These are phyloP conservation scores for Pleurotus pulmonarius DNA, from an alignment of 768 basidiomycete species.

Conservation along the genomic window DNA sequence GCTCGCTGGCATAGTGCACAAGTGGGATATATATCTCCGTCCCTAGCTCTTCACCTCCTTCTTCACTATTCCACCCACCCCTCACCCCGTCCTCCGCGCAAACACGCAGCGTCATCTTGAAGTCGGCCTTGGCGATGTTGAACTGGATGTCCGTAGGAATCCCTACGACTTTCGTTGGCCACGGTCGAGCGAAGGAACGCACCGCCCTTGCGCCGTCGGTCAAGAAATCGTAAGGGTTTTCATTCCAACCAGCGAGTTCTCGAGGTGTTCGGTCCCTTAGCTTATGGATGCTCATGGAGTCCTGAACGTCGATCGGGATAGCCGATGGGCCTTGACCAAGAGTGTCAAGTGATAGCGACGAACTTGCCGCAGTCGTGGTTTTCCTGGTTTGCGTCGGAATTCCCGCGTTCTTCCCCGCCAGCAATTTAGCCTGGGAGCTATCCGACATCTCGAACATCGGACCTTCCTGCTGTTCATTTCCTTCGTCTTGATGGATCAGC, in stretches of 20 bases:
- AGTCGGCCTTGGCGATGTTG: constrained; percentile 65
- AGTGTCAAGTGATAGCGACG: constrained; percentile 33
- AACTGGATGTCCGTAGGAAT: constrained; percentile 63
- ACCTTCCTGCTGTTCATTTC: constrained; percentile 16
- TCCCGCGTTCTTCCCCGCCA: constrained; percentile 24
- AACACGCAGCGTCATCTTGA: constrained; percentile 69
- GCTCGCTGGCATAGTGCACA: constrained; percentile 72
- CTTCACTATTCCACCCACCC: constrained; percentile 22
- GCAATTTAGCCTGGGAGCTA: constrained; percentile 34
- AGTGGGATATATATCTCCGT: constrained; percentile 92
- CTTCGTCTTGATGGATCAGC: constrained; percentile 12
- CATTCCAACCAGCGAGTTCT: constrained; percentile 28
- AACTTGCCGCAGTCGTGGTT: constrained; percentile 19
- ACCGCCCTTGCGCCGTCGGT: constrained; percentile 85
- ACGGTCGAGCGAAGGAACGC: constrained; percentile 83
- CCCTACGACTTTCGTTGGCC: constrained; percentile 75
- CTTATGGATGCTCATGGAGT: constrained; percentile 15
- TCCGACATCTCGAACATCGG: constrained; percentile 19
- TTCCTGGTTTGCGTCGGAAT: constrained; percentile 6
- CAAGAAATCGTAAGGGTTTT: constrained; percentile 66
- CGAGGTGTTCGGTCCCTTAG: constrained; percentile 11
- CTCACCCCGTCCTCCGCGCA: constrained; percentile 43
- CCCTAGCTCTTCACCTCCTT: constrained; percentile 37
- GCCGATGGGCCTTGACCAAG: constrained; percentile 11
- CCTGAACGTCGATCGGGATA: constrained; percentile 13